These are phyloP conservation scores for Lantana camara DNA, from an alignment of 257 asterid species.

Conservation along the genomic window DNA sequence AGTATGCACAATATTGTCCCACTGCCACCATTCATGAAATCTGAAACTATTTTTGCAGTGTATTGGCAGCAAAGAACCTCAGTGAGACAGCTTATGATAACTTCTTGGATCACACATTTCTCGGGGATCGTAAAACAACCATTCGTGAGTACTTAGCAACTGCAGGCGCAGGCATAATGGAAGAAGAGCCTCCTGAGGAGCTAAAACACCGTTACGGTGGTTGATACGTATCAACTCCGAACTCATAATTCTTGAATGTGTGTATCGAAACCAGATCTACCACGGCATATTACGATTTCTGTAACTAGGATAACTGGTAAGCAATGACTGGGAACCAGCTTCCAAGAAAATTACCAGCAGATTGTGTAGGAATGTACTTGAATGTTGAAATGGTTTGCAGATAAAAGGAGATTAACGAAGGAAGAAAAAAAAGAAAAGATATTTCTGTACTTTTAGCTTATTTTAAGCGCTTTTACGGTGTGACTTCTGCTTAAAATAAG, in stretches of 20 bases:
- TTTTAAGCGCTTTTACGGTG: not conserved
- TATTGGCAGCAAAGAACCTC: slow-evolving; percentile 87
- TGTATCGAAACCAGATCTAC: not conserved
- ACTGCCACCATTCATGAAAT: slow-evolving; percentile 14
- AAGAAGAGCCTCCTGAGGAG: slow-evolving; percentile 81
- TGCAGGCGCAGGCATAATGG: slow-evolving; percentile 80
- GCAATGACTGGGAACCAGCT: not conserved
- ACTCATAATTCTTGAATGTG: not conserved
- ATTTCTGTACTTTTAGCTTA: not conserved
- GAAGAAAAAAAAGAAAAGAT: too few species aligned
- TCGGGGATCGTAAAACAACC: slow-evolving; percentile 83
- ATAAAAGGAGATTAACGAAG: slow-evolving; percentile 8
- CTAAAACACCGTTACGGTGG: slow-evolving; percentile 84
- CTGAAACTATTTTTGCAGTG: slow-evolving; percentile 51
- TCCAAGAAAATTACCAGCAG: slow-evolving; percentile 7
- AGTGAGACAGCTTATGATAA: slow-evolving; percentile 63
- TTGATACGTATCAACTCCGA: slow-evolving; percentile 29
- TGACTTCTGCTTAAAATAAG: too few species aligned
- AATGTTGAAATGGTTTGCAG: not conserved
- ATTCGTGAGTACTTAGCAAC: slow-evolving; percentile 72
- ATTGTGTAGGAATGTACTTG: not conserved
- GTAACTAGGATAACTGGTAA: not conserved
- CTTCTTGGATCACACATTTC: slow-evolving; percentile 88
- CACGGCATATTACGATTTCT: slow-evolving; percentile 8
- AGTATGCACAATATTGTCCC: not conserved